Evolutionary conservation across 176 grass and related monocot species (phyloP).

Genomic region (Musa troglodytarum): DNA sequence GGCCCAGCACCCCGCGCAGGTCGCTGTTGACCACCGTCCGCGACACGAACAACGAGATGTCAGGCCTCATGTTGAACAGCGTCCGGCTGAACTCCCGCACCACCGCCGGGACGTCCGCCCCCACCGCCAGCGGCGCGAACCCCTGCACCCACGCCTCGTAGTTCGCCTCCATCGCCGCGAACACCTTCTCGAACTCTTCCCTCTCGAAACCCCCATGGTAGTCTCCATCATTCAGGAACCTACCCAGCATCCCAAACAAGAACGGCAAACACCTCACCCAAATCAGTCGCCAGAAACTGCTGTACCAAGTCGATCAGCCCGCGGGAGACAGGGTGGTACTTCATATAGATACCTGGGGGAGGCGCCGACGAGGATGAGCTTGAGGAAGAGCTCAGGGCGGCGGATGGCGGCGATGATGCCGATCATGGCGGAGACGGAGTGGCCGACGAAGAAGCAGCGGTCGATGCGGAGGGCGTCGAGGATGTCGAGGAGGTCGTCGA

Average conservation of each 20-base stretch:
- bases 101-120: constrained; percentile 77
- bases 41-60: constrained; percentile 85
- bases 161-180: constrained; percentile 80
- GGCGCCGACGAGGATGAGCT: constrained; percentile 80
- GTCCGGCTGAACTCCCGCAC: constrained; percentile 98
- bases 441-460: constrained; percentile 77
- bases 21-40: constrained; percentile 85
- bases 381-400: constrained; percentile 77
- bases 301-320: background rate
- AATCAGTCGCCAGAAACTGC: background rate
- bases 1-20: constrained; percentile 58
- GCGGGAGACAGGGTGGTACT: background rate
- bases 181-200: constrained; percentile 65
- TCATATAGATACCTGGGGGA: constrained; percentile 48
- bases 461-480: constrained; percentile 62
- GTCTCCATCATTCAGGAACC: constrained; percentile 75
- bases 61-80: constrained; percentile 99
- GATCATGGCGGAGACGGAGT: constrained; percentile 97
- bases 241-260: constrained; percentile 1
- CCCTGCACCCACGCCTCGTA: constrained; percentile 86
- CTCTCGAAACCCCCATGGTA: constrained; percentile 92
- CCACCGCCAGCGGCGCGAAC: constrained; percentile 84
- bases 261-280: background rate
- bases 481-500: constrained; percentile 80
- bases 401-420: constrained; percentile 83